Conservation (phyloP, 768 basidiomycete species). For the Chalciporus chontae region DNA sequence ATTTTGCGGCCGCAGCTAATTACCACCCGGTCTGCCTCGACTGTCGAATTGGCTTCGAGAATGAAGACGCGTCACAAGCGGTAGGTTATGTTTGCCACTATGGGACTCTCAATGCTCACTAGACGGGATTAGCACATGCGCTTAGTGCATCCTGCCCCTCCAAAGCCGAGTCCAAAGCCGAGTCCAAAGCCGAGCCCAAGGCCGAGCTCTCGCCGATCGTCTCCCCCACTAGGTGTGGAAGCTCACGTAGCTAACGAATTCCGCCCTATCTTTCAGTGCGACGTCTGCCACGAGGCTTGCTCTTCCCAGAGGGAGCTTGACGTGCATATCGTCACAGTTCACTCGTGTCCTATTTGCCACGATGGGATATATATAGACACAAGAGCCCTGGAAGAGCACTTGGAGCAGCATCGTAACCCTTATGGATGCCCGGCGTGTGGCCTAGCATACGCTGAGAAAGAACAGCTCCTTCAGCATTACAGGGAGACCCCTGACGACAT, state of each 20-base stretch:
- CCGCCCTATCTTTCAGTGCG: slow-evolving; percentile 14
- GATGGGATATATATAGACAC: slow-evolving; percentile 28
- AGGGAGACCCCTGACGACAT: slow-evolving; percentile 29
- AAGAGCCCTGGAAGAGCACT: slow-evolving; percentile 24
- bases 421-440: slow-evolving; percentile 25
- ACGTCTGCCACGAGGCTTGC: slow-evolving; percentile 22
- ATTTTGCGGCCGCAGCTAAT: slow-evolving; percentile 36
- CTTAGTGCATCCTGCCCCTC: slow-evolving; percentile 12
- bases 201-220: slow-evolving; percentile 9
- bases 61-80: slow-evolving; percentile 25
- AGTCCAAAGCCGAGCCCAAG: slow-evolving; percentile 10
- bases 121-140: slow-evolving; percentile 16
- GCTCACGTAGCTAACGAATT: not conserved
- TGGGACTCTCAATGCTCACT: slow-evolving; percentile 9
- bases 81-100: slow-evolving; percentile 24
- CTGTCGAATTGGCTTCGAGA: slow-evolving; percentile 36
- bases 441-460: slow-evolving; percentile 28
- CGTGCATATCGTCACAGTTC: slow-evolving; percentile 28
- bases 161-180: slow-evolving; percentile 3
- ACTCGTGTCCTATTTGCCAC: slow-evolving; percentile 32
- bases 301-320: slow-evolving; percentile 26
- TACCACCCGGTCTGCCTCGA: slow-evolving; percentile 35
- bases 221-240: slow-evolving; percentile 7
- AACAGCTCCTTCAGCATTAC: slow-evolving; percentile 39
- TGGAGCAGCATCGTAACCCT: slow-evolving; percentile 28